Conservation (phyloP, 306 rosid species). For the Quercus gilva region DNA sequence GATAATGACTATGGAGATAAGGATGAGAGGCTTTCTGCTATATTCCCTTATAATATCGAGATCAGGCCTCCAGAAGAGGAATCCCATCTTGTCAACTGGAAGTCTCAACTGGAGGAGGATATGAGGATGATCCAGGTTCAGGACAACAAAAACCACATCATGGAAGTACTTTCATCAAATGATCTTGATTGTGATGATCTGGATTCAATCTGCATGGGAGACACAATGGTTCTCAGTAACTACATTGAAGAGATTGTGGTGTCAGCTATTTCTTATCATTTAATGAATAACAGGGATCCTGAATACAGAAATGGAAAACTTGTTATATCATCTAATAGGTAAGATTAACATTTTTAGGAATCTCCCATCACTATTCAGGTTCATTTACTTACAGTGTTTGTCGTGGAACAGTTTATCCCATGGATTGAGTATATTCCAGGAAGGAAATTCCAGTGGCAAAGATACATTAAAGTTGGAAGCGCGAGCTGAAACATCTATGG, state of each 20-base stretch:
- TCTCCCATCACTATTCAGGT: neutral
- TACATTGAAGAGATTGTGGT: conserved; percentile 94
- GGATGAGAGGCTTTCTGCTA: conserved; percentile 59
- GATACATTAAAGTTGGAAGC: conserved; percentile 60
- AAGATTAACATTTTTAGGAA: conserved; percentile 10
- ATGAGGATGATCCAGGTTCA: conserved; percentile 84
- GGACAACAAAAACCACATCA: conserved; percentile 90
- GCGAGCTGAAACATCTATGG: conserved; percentile 62
- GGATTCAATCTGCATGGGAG: conserved; percentile 64
- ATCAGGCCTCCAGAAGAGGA: conserved; percentile 83
- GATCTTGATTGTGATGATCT: conserved; percentile 94
- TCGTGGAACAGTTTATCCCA: conserved; percentile 74
- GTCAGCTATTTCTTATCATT: conserved; percentile 85
- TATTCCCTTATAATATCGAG: conserved; percentile 85
- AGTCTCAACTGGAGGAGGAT: conserved; percentile 81
- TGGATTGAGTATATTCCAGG: conserved; percentile 74
- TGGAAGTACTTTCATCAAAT: conserved; percentile 87
- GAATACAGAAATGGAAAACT: conserved; percentile 94
- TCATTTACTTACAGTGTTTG: conserved; percentile 21
- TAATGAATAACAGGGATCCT: conserved; percentile 84
- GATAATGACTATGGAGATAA: conserved; percentile 52
- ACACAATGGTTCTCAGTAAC: conserved; percentile 80
- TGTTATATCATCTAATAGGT: conserved; percentile 74
- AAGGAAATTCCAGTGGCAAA: conserved; percentile 53
- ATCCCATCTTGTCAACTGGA: conserved; percentile 87